Conservation (phyloP, 2,329 filamentous ascomycete genomes). For the Cercospora brassicicola region DNA sequence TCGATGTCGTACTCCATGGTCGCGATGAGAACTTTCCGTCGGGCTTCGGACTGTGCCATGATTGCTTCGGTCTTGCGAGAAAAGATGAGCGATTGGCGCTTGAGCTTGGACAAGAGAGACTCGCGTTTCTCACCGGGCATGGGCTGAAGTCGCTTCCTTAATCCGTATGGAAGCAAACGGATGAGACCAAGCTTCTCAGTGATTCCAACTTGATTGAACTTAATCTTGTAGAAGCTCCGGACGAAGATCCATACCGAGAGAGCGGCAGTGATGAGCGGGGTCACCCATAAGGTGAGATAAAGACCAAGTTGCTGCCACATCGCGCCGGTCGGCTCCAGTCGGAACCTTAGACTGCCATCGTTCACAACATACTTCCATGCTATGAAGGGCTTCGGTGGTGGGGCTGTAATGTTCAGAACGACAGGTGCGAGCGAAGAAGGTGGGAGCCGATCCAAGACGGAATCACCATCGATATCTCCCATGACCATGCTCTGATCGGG, state of each 20-base stretch:
- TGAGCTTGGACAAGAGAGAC: conserved; percentile 5
- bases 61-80: conserved; percentile 13
- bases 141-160: conserved; percentile 12
- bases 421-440: conserved; percentile 52
- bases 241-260: conserved; percentile 57
- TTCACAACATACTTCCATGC: conserved; percentile 56
- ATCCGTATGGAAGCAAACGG: conserved; percentile 14
- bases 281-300: conserved; percentile 53
- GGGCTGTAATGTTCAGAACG: conserved; percentile 56
- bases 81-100: conserved; percentile 12
- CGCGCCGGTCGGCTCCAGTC: conserved; percentile 55
- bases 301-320: conserved; percentile 54
- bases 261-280: conserved; percentile 53
- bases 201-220: conserved; percentile 57
- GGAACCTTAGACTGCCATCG: conserved; percentile 54
- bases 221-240: conserved; percentile 61
- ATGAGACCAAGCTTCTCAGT: conserved; percentile 29
- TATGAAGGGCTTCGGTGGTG: conserved; percentile 54
- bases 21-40: conserved; percentile 61
- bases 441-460: conserved; percentile 59
- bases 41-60: conserved; percentile 8
- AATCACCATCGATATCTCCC: conserved; percentile 62
- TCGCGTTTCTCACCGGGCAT: conserved; percentile 7
- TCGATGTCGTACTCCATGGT: conserved; percentile 72
- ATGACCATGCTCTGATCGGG: conserved; percentile 59